phyloP scores from a whole-genome alignment of 257 asterid species.

The Solanum pinnatisectum region DNA sequence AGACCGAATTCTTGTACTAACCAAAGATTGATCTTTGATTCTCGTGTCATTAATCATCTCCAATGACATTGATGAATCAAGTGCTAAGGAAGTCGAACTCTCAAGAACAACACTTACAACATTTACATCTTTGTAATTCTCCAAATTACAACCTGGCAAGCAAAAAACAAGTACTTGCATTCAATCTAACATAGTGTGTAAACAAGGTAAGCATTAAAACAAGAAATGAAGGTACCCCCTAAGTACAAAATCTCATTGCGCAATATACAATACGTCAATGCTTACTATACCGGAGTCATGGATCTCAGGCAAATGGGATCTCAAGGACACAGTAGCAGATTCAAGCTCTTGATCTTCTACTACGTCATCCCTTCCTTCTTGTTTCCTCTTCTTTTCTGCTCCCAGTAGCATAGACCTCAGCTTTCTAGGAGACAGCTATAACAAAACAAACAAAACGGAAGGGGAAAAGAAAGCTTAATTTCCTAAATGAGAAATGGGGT shows the following conservation, averaged over 20 bases:
- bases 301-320: conserved; percentile 26
- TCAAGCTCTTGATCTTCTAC: conserved; percentile 22
- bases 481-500: not conserved
- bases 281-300: conserved; percentile 16
- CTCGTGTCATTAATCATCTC: conserved; percentile 12
- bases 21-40: conserved; percentile 16
- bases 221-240: not conserved
- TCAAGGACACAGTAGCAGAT: conserved; percentile 17
- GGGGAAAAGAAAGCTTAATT: not conserved
- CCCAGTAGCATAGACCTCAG: conserved; percentile 20
- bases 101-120: conserved; percentile 24
- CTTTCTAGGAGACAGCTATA: conserved; percentile 27
- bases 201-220: not conserved
- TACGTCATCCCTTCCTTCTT: not conserved
- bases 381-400: conserved; percentile 12
- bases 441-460: not conserved
- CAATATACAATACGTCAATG: not conserved
- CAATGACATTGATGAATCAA: conserved; percentile 4
- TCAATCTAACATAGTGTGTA: not conserved
- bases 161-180: not conserved
- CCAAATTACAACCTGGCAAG: conserved; percentile 3
- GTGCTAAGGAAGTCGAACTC: conserved; percentile 4
- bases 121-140: conserved; percentile 28
- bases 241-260: not conserved
- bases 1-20: conserved; percentile 16